These are phyloP conservation scores for Aspergillus leporis DNA, from an alignment of 495 filamentous ascomycete genomes.

Conservation along the genomic window DNA sequence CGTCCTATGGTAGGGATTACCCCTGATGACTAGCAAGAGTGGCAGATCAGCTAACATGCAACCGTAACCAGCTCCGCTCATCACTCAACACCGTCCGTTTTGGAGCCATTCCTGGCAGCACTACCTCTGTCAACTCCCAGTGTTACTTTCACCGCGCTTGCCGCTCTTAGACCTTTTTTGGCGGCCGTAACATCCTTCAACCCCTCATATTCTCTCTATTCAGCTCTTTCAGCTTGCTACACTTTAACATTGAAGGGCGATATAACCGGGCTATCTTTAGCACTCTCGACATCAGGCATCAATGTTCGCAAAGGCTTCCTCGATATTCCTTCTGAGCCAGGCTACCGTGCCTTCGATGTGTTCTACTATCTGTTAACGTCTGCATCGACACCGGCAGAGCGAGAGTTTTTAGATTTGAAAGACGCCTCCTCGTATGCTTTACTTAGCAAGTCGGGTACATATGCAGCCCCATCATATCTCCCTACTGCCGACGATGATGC, in stretches of 20 bases:
- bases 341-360: slow-evolving; percentile 94
- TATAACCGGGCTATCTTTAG: slow-evolving; percentile 70
- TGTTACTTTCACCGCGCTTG: slow-evolving; percentile 71
- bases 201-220: slow-evolving; percentile 79
- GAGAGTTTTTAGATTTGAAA: slow-evolving; percentile 86
- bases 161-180: slow-evolving; percentile 80
- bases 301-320: slow-evolving; percentile 81
- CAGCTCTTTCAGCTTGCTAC: slow-evolving; percentile 75
- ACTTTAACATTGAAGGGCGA: slow-evolving; percentile 80
- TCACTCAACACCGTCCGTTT: slow-evolving; percentile 79
- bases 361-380: slow-evolving; percentile 96
- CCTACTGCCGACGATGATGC: slow-evolving; percentile 93
- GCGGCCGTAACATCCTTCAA: slow-evolving; percentile 86
- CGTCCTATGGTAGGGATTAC: slow-evolving; percentile 68
- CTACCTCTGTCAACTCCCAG: slow-evolving; percentile 77
- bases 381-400: slow-evolving; percentile 84
- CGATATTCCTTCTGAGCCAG: slow-evolving; percentile 73
- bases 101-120: slow-evolving; percentile 77
- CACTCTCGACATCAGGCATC: slow-evolving; percentile 84
- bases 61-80: slow-evolving; percentile 69
- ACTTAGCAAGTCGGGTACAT: slow-evolving; percentile 80
- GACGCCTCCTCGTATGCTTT: slow-evolving; percentile 75
- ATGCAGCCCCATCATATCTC: slow-evolving; percentile 82
- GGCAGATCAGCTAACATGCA: background rate
- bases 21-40: background rate